phyloP scores from a whole-genome alignment of 192 early-diverging fungal genomes.

The Gamsiella multidivaricata region DNA sequence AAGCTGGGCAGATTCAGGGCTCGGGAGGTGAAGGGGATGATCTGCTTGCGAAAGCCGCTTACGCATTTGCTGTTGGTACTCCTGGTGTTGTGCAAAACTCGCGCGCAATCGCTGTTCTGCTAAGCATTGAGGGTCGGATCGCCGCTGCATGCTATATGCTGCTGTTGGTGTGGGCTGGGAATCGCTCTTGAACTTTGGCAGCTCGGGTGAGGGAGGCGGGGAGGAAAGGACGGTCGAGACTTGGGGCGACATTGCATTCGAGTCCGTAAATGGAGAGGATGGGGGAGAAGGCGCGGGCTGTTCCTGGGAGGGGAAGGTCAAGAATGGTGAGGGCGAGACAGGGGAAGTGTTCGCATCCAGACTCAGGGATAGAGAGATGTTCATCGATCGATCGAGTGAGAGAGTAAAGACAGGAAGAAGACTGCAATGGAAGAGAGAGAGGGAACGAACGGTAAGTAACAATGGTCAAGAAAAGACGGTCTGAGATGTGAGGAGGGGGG shows the following conservation, averaged over 20 bases:
- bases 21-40: slow-evolving; percentile 23
- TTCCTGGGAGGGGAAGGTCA: slow-evolving; percentile 11
- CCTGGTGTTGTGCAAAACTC: slow-evolving; percentile 12
- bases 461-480: neutral
- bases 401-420: neutral
- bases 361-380: neutral
- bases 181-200: neutral
- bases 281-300: slow-evolving; percentile 1
- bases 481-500: neutral
- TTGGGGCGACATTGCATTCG: neutral
- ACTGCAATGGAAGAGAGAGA: neutral
- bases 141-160: neutral
- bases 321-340: slow-evolving; percentile 5
- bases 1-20: slow-evolving; percentile 13
- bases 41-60: slow-evolving; percentile 5
- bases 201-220: neutral
- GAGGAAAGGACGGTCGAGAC: slow-evolving; percentile 11
- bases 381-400: neutral
- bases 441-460: neutral
- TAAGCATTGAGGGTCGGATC: neutral
- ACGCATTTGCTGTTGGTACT: slow-evolving; percentile 22
- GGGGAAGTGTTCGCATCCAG: neutral
- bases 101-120: slow-evolving; percentile 15
- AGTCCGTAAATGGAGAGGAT: neutral
- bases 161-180: neutral